Base-by-base conservation (phyloP, 192 early-diverging fungal genomes). In the Cetraspora pellucida region DNA sequence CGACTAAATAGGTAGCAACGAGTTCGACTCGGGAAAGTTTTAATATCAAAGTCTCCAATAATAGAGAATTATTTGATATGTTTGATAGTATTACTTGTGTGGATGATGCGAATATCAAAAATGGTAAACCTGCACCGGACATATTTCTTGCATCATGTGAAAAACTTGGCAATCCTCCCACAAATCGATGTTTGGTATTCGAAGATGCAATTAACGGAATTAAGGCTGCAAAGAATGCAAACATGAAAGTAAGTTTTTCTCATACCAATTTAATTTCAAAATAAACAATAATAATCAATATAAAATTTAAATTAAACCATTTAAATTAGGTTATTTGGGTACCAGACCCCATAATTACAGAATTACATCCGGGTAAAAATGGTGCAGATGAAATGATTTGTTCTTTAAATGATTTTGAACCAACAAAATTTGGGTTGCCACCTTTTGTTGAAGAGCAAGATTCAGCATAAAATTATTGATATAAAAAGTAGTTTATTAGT, bases 81-180 rank as follows among this genome's bases (percentile, higher is more conserved):
- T 98, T 98, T 85, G 90, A 91, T 59, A 81, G 88, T 58, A 87
- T 97, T 78, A 91, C 92, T 4, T 94, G 93, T 74, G 97, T 95
- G 13, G 95, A 98, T 80, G 95, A 98, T 77, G 84, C 91, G 2
- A 87, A 82, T 7, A 88, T 98, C 55, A 80, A 82, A 60, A 80
- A 87, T 61, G 91, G 94, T 4, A 98, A 98, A 84, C 97, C 97
- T 2, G 85, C 90, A n/a, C 97, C 97, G 2, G 97, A 98, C 72
- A 87, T 97, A 28, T 98, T 97, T 83, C 85, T 91, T 21, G 89
- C 60, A 8, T 69, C 80, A 78, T 14, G 44, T 60, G 19, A 45
- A 72, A 13, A 78, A 74, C 58, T 93, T 17, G 89, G 92, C 45
- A 80, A 77, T 65, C 76, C 75, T 25, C 80, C 80, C 46, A 77